Conservation (phyloP, 2,329 filamentous ascomycete genomes). For the Ophiocordyceps polyrhachis-furcata region DNA sequence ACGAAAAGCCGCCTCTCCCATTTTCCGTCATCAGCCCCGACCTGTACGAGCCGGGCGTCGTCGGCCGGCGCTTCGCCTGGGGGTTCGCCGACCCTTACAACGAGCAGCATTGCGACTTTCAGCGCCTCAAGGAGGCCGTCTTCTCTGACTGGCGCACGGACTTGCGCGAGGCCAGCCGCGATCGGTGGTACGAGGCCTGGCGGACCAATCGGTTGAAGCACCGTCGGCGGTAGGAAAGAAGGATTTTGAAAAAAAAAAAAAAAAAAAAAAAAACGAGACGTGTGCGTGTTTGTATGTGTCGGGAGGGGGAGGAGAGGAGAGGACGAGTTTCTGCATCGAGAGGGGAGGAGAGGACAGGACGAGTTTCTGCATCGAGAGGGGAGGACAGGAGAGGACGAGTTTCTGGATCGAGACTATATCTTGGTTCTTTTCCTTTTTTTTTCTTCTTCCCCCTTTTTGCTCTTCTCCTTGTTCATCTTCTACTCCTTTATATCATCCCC, state of each 20-base stretch:
- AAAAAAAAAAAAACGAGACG: no score
- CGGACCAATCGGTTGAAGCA: conserved; percentile 51
- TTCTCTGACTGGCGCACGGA: conserved; percentile 89
- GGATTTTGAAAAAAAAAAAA: no score
- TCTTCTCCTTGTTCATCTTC: no score
- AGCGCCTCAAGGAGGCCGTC: conserved; percentile 73
- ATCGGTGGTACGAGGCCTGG: conserved; percentile 94
- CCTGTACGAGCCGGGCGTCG: conserved; percentile 58
- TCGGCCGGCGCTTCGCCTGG: conserved; percentile 89
- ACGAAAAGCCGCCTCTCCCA: conserved; percentile 54
- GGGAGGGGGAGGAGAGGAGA: no score
- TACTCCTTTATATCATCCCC: no score
- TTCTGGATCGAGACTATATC: neutral
- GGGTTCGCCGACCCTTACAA: conserved; percentile 92
- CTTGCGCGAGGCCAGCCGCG: conserved; percentile 72
- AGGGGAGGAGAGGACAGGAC: no score
- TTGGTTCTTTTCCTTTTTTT: no score
- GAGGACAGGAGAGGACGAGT: neutral
- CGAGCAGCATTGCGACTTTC: conserved; percentile 81
- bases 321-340: neutral
- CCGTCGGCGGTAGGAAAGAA: conserved; percentile 17
- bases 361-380: neutral
- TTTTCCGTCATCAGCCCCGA: conserved; percentile 91
- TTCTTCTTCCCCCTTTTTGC: no score
- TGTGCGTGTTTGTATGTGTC: neutral